phyloP scores from a whole-genome alignment of 441 rosid genomes.

The Metrosideros polymorpha region DNA sequence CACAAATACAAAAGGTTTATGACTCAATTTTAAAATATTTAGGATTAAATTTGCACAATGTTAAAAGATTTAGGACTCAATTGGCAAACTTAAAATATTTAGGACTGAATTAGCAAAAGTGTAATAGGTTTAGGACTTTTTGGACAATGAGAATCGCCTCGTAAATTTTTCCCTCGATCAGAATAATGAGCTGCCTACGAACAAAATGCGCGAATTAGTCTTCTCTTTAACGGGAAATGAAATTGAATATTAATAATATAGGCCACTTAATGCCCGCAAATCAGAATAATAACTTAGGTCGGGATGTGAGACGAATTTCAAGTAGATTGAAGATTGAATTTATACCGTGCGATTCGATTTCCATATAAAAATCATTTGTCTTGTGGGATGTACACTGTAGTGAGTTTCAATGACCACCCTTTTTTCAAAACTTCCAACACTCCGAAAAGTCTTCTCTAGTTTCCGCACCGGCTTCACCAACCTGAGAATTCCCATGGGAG shows the following conservation, averaged over 20 bases:
- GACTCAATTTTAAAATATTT: too few relatives aligned
- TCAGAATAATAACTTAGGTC: neutral
- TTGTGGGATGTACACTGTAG: accelerated
- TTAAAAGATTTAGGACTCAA: too few relatives aligned
- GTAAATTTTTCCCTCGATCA: too few relatives aligned
- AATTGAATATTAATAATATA: neutral
- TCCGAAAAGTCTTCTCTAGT: neutral
- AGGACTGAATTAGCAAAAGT: too few relatives aligned
- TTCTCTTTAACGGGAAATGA: neutral
- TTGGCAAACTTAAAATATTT: too few relatives aligned
- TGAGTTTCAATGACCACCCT: neutral
- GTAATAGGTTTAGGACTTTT: too few relatives aligned
- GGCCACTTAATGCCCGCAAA: neutral
- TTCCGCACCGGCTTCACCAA: neutral
- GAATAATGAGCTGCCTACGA: too few relatives aligned
- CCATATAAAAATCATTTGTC: neutral
- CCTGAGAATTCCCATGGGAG: neutral
- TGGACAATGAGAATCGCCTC: too few relatives aligned
- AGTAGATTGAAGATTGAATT: neutral
- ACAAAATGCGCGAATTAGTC: neutral
- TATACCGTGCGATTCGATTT: accelerated
- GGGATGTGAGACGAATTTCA: neutral
- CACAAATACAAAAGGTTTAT: too few relatives aligned
- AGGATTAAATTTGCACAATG: too few relatives aligned
- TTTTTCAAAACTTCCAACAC: neutral